Conservation (phyloP, 768 basidiomycete genomes). For the Pulveroboletus sp. region DNA sequence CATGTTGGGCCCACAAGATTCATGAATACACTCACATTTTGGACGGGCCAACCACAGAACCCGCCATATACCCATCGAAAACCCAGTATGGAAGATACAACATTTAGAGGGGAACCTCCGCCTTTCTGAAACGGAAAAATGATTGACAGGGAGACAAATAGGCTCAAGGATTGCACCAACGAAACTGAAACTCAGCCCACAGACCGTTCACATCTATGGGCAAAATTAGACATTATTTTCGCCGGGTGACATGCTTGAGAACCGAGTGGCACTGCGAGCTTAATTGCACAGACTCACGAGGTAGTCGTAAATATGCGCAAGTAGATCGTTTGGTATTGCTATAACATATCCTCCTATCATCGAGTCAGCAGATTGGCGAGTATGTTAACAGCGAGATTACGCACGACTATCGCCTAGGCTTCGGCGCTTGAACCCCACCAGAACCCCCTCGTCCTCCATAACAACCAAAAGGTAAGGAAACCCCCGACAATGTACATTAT, state of each 20-base stretch:
- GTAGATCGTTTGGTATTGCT: constrained; percentile 5
- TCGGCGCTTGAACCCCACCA: constrained; percentile 36
- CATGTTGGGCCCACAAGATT: neutral
- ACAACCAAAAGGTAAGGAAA: constrained; percentile 55
- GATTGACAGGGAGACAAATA: neutral
- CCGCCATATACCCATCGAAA: no score
- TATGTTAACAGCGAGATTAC: constrained; percentile 1
- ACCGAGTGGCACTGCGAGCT: neutral
- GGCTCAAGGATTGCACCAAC: neutral
- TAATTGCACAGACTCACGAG: no score
- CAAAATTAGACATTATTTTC: neutral
- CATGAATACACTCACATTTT: no score
- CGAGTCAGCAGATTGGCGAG: neutral
- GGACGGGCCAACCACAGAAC: no score
- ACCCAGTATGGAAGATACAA: neutral
- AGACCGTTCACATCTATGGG: neutral
- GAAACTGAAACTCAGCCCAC: no score
- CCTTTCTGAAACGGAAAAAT: neutral
- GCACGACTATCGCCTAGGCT: constrained; percentile 13
- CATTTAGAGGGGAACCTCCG: no score
- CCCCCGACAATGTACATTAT: constrained; percentile 54
- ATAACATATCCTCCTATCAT: neutral
- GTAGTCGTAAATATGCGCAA: no score
- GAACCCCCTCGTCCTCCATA: constrained; percentile 48
- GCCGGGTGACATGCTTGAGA: neutral